Conservation (phyloP, 495 filamentous ascomycete genomes). For the Annulohypoxylon maeteangense region DNA sequence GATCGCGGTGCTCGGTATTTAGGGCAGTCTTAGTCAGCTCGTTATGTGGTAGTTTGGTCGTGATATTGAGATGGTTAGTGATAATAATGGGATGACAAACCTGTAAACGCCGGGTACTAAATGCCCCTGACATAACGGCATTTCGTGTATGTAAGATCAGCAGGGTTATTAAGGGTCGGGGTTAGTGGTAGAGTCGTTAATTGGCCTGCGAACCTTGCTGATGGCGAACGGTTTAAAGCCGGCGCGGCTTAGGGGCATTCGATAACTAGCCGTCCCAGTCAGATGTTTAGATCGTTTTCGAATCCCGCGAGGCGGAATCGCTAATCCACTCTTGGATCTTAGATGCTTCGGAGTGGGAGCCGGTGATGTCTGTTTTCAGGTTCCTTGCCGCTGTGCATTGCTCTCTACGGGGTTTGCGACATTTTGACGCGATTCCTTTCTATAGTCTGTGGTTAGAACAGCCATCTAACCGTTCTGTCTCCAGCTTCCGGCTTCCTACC, state of each 20-base stretch:
- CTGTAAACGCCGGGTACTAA: constrained; percentile 1
- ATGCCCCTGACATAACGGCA: constrained; percentile 19
- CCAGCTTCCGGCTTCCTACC: constrained; percentile 1
- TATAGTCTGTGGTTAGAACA: neutral
- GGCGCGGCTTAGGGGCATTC: constrained; percentile 8
- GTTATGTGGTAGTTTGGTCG: neutral
- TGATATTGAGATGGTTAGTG: constrained; percentile 12
- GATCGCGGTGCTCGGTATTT: constrained; percentile 12
- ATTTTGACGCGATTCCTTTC: neutral
- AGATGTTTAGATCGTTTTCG: constrained; percentile 30
- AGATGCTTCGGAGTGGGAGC: constrained; percentile 5
- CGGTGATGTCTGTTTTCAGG: neutral
- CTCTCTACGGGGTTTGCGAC: neutral
- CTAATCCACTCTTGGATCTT: constrained; percentile 15
- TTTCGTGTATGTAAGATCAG: constrained; percentile 19
- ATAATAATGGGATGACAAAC: neutral
- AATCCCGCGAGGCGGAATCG: constrained; percentile 29
- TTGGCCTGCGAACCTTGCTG: constrained; percentile 26
- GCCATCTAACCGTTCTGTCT: constrained; percentile 6
- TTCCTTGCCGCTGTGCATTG: constrained; percentile 8
- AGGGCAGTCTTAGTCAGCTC: constrained; percentile 13
- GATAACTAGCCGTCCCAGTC: constrained; percentile 36
- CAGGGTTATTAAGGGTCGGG: constrained; percentile 17
- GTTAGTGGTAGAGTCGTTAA: constrained; percentile 25
- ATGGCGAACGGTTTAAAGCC: constrained; percentile 16